Base-by-base conservation (phyloP, 495 filamentous ascomycete genomes). In the Penicillium daleae region DNA sequence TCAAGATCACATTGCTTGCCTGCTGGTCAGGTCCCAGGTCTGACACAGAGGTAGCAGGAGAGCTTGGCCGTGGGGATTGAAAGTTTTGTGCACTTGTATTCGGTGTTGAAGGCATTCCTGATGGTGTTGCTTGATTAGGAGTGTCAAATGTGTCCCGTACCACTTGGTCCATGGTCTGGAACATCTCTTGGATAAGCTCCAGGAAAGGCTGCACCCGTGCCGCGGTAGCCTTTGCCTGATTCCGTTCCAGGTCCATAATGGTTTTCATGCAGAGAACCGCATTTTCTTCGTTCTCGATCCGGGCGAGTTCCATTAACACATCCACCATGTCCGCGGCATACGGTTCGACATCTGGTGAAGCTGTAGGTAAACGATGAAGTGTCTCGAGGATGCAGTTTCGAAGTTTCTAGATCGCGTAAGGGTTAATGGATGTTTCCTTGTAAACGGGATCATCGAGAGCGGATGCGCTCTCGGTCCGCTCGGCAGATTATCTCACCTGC, bases 201-300 rank as follows among this genome's bases (percentile, higher is more conserved):
- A 99, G 76, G 78, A 97, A 98, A 3, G 88, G 84, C 72, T 98
- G 96, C 6, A 97, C 95, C 64, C 89, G 91, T 39, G 83, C 80
- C 10, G 83, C 82, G 10, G 94, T 87, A 12, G 89, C 87, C 78
- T 93, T 95, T 37, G 89, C 85, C 68, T 97, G 96, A 69, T 97
- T 91, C 24, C 96, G 87, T 82, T 94, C 90, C 71, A 97, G 86
- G 69, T 99, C 95, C 83, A 97, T 97, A 56, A 97, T 91, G 1
- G 92, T 96, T 80, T 98, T 98, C 83, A 99, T 93, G 71, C 93
- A 97, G 57, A 99, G 81, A 15, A 96, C 91, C 3, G 93, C 96
- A 80, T 99, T 99, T 48, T 99, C 96, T 72, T 99, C 96, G 67
- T 99, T 99, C 72, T 99, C 96, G 46, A 85, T 87, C 60, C 88